phyloP scores from a whole-genome alignment of 306 rosid species.

The Rosa multiflora region DNA sequence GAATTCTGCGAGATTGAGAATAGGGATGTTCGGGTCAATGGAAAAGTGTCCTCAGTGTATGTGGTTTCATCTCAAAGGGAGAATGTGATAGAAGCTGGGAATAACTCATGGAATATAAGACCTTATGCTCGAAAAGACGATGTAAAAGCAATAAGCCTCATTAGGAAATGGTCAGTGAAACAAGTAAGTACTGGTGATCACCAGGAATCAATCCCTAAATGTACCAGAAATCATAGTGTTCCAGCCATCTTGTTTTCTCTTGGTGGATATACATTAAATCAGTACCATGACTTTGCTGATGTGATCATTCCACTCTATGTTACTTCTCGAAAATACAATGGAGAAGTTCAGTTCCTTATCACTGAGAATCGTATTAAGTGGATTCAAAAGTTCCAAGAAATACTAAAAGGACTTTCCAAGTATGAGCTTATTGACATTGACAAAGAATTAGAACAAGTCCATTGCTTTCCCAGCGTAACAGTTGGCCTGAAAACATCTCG shows the following conservation, averaged over 20 bases:
- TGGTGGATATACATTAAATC: constrained; percentile 75
- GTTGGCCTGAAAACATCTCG: constrained; percentile 63
- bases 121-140: constrained; percentile 79
- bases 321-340: constrained; percentile 56
- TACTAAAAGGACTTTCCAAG: constrained; percentile 53
- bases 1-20: constrained; percentile 53
- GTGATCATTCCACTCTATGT: constrained; percentile 65
- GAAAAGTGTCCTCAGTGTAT: constrained; percentile 53
- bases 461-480: constrained; percentile 66
- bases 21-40: constrained; percentile 50
- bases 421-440: constrained; percentile 57
- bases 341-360: constrained; percentile 69
- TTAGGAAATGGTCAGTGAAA: constrained; percentile 63
- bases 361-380: constrained; percentile 48
- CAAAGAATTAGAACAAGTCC: constrained; percentile 45
- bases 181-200: constrained; percentile 11
- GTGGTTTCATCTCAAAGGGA: constrained; percentile 33
- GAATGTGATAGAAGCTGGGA: constrained; percentile 13
- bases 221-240: constrained; percentile 49
- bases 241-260: constrained; percentile 74
- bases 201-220: constrained; percentile 35
- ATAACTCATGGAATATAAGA: constrained; percentile 52
- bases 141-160: constrained; percentile 36
- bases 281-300: constrained; percentile 82
- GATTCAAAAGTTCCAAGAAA: constrained; percentile 41